Evolutionary conservation across 1,139 yeast species (phyloP), one percentile per base, ranked within the genome.

Genomic region (Pichia sp.): DNA sequence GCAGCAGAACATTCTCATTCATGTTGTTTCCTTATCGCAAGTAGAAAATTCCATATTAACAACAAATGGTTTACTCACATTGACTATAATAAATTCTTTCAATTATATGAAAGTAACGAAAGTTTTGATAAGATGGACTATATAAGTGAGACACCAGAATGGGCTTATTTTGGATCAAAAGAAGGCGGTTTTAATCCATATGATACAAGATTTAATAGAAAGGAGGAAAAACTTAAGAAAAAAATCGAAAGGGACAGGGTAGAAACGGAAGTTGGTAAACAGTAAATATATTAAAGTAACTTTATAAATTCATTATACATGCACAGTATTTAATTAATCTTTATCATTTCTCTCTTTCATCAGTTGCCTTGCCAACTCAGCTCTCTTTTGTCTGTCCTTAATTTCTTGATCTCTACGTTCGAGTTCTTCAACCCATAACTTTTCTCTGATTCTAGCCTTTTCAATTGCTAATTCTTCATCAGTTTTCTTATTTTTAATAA

Each of bases 1-100:
- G 96, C 97, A 10, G 96, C 97, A 0, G 97, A 90, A 67, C 98
- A 90, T 68, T 96, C 96, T 0, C 98, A 90, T 67, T 86, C 96
- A 8, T 90, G 96, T 70, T 90, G 97, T 72, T 85, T 90, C 30
- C 73, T 90, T 58, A 81, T 91, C 62, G 96, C 96, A 0, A 86
- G 85, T 59, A 75, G 74, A 47, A 80, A 82, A 62, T 90, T 89
- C 73, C 75, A 79, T 60, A 81, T 83, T 53, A 70, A 86, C 62
- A 84, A 79, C 31, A 79, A 77, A 58, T 90, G 98, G 98, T 80
- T 83, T 66, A 90, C 97, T 0, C 96, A 90, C 64, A 90, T 90
- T 54, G 87, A 90, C 67, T 91, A 90, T 67, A 78, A 82, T 11
- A 80, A 73, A 58, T 90, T 87, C 68, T 91, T 90, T 64, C 77